Base-by-base conservation (phyloP, 2,329 filamentous ascomycete species). In the Xylariaceae sp. region DNA sequence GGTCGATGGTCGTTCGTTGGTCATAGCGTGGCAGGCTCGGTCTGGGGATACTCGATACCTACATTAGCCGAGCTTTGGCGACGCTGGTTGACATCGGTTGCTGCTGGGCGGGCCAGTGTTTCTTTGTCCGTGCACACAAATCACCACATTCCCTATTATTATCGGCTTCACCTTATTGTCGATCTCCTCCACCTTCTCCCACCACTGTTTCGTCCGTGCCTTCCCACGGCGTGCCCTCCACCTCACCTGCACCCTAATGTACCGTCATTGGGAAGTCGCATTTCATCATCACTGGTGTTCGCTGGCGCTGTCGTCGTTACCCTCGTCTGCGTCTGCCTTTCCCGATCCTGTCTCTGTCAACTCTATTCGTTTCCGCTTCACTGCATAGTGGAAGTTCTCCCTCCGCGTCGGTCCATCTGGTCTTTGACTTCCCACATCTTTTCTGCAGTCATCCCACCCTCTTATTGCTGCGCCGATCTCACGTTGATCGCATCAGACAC, bases 401-500 rank as follows among this genome's bases (percentile, higher is more conserved):
- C 57, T 34, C 54, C 52, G 51, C 51, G 56, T 44, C 23, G 23
- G 49, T 34, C 4, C 3, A 11, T 30, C 7, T 5, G 7, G 42
- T 59, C 50, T 58, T 61, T 49, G 50, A 53, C 60, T 58, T 65
- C 54, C 58, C 58, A 50, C 45, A 47, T 39, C 23, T 53, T 42
- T 47, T 11, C 49, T 61, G 63, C 54, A 61, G 51, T 53, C 56
- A 30, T 35, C 48, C 54, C 59, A 51, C 47, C 59, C 45, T 44
- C 49, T 57, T 55, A 59, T 61, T 57, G 61, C 56, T 55, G 61
- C 55, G 60, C 64, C 44, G 51, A 64, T 62, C 55, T 57, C 37
- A 53, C 55, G 53, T 62, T 30, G 61, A 60, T 60, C 50, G 62
- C 67, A 68, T 60, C 65, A 72, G 67, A 67, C 71, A 88, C 90